These are phyloP conservation scores for Termitomyces titanicus DNA, from an alignment of 768 basidiomycete species.

Conservation along the genomic window DNA sequence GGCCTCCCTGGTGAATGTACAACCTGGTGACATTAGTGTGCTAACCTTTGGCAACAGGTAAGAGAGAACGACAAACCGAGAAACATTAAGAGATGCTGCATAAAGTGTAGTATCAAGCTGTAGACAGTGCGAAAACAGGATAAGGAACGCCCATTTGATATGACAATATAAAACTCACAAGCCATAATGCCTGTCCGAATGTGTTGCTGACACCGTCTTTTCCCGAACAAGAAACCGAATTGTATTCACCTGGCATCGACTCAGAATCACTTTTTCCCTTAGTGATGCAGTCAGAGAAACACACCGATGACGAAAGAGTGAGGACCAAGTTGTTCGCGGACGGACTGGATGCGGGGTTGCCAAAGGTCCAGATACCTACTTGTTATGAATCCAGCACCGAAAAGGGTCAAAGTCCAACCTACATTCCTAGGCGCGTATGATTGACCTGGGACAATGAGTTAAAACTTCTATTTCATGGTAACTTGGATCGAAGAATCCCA, in stretches of 20 bases:
- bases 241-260: constrained; percentile 41
- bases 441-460: constrained; percentile 37
- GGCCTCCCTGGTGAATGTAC: constrained; percentile 54
- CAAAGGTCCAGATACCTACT: constrained; percentile 50
- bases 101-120: constrained; percentile 45
- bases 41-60: not conserved
- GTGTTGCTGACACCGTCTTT: constrained; percentile 48
- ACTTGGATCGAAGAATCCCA: constrained; percentile 7
- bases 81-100: constrained; percentile 46
- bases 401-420: constrained; percentile 8
- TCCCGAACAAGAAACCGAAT: constrained; percentile 52
- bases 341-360: constrained; percentile 47
- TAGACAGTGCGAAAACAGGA: too few relatives aligned
- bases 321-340: constrained; percentile 43
- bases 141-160: too few relatives aligned
- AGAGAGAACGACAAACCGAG: constrained; percentile 28
- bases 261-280: not conserved
- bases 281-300: not conserved
- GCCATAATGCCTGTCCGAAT: constrained; percentile 53
- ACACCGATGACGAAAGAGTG: constrained; percentile 47
- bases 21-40: constrained; percentile 26
- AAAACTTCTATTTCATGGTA: not conserved
- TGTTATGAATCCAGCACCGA: not conserved
- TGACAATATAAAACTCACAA: too few relatives aligned
- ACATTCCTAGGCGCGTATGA: constrained; percentile 48